A percentile compares a stretch with the other conserved stretches of the same genome.
Conservation (phyloP, 805 yeast genomes). For the Candida nitratophila region DNA sequence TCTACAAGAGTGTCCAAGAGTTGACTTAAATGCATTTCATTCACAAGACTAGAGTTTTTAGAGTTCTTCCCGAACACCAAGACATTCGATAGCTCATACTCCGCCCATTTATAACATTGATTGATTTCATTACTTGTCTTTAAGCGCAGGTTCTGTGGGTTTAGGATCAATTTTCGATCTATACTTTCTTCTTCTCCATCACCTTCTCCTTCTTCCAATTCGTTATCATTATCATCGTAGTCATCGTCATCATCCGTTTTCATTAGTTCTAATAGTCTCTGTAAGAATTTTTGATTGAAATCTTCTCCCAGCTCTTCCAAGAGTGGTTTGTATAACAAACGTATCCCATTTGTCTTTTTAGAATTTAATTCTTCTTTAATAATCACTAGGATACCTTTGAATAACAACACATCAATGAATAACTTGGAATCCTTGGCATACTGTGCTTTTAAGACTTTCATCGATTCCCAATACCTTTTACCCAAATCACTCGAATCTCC, state of each 20-base stretch:
- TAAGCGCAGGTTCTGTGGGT: neutral
- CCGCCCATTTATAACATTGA: slow-evolving; percentile 19
- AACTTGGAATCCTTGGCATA: slow-evolving; percentile 11
- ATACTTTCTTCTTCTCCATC: neutral
- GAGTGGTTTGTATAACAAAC: slow-evolving; percentile 23
- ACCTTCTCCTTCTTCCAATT: neutral
- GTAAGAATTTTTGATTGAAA: neutral
- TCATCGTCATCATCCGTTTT: slow-evolving; percentile 1
- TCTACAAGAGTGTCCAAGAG: slow-evolving; percentile 5
- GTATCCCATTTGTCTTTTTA: slow-evolving; percentile 20
- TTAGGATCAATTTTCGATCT: slow-evolving; percentile 1
- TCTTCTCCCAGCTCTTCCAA: slow-evolving; percentile 13
- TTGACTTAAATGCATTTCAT: slow-evolving; percentile 6
- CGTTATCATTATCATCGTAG: slow-evolving; percentile 2
- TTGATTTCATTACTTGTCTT: slow-evolving; percentile 2
- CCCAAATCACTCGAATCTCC: slow-evolving; percentile 40
- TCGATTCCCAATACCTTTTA: slow-evolving; percentile 33
- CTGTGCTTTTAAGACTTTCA: slow-evolving; percentile 18
- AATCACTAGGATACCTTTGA: slow-evolving; percentile 26
- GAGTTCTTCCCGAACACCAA: slow-evolving; percentile 15
- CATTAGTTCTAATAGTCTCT: slow-evolving; percentile 1
- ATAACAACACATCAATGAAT: slow-evolving; percentile 21
- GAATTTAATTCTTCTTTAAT: slow-evolving; percentile 16
- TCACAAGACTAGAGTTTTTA: slow-evolving; percentile 12
- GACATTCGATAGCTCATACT: slow-evolving; percentile 13